Conservation (phyloP, 345 rosid species). For the Iberis pinnata region DNA sequence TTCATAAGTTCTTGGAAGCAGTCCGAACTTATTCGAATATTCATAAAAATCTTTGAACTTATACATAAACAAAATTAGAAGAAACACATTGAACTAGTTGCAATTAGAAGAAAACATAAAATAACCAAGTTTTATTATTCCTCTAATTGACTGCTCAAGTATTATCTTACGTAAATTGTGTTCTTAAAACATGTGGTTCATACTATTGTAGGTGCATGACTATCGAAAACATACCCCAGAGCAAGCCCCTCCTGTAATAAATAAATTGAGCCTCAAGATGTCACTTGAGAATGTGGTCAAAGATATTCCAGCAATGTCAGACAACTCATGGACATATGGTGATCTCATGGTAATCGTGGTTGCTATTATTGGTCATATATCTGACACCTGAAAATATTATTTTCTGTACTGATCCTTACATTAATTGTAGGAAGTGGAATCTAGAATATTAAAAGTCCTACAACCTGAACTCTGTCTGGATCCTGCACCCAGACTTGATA, state of each 20-base stretch:
- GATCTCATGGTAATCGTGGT: conserved; percentile 70
- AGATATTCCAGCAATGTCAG: conserved; percentile 77
- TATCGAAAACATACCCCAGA: conserved; percentile 48
- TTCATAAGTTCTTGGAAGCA: conserved; percentile 19
- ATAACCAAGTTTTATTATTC: conserved; percentile 4
- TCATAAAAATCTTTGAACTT: not conserved
- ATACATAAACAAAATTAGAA: too few species aligned
- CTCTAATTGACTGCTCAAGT: conserved; percentile 8
- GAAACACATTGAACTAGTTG: too few species aligned
- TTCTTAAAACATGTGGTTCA: conserved; percentile 4
- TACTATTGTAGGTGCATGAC: conserved; percentile 70
- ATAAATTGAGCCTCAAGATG: conserved; percentile 64
- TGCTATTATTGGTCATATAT: conserved; percentile 8
- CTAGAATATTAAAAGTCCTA: conserved; percentile 82
- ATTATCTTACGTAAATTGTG: conserved; percentile 2
- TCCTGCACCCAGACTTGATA: conserved; percentile 84
- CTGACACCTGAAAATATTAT: not conserved
- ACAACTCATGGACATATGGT: conserved; percentile 89
- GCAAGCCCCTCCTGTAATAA: conserved; percentile 55
- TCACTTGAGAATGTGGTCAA: conserved; percentile 86
- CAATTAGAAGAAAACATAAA: too few species aligned
- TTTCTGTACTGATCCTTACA: conserved; percentile 10
- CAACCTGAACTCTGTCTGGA: conserved; percentile 88
- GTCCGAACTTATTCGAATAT: not conserved
- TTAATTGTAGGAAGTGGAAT: conserved; percentile 77